Evolutionary conservation across 2,329 filamentous ascomycete species (phyloP), one percentile per base, ranked within the genome.

Genomic region (Nemania diffusa): DNA sequence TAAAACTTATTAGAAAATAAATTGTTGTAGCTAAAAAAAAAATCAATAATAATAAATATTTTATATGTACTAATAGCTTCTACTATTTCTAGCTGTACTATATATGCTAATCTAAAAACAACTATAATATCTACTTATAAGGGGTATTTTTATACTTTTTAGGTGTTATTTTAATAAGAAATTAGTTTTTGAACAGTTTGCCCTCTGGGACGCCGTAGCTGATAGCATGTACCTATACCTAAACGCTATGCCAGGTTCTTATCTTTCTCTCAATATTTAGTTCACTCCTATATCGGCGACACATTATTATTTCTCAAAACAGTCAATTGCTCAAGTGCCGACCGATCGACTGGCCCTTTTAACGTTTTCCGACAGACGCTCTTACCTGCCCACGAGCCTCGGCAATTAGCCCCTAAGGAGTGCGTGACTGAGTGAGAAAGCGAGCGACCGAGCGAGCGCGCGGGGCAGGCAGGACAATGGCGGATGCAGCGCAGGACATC

Each of bases 401-500:
- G 46, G 7, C 50, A 20, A 52, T 29, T 51, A 26, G 59, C 17
- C 58, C 34, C 42, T n/a, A 11, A 27, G 29, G 57, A 59, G 56
- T 29, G 40, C 15, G 52, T 26, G 29, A 11, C 24, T 46, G 57
- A 59, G 56, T 29, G 40, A 13, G 52, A 17, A 37, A 37, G 46
- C 37, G 52, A 59, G 53, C 48, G 61, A 50, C 66, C 40, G 61
- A 64, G 51, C 24, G 42, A 60, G 57, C 15, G 56, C 9, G 56
- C 34, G 65, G 63, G 62, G 13, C 56, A 65, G 69, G 63, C 62
- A 70, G 52, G 40, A 73, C 57, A 57, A 78, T 78, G 77, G 75
- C 73, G 53, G 77, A 77, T 69, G 75, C 74, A 59, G 74, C 70
- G 26, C 74, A 77, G 65, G 77, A 78, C 42, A 44, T 77, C 61